Base-by-base conservation (phyloP, 345 rosid species). In the Eucalyptus decipiens region DNA sequence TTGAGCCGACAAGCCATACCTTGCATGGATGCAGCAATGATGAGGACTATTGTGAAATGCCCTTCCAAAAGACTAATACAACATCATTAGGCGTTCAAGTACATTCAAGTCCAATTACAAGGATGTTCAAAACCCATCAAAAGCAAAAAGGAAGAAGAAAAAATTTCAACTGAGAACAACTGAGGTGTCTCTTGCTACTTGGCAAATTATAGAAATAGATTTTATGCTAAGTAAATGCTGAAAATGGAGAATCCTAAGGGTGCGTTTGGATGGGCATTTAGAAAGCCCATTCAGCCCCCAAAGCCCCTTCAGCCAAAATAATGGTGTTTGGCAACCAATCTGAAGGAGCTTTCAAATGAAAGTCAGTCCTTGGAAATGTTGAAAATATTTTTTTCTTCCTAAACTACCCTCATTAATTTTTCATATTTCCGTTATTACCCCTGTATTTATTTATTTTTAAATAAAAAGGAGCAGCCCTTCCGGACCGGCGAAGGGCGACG, bases 1-100 rank as follows among this genome's bases (percentile, higher is more conserved):
- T 98, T 96, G n/a, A 99, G 99, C 93, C 98, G 92, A 90, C 99
- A 97, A 7, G 95, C 97, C 99, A 98, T 95, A 89, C 99, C 98
- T 99, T 97, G 94, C 91, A 93, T 87, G 11, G 67, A 60, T 62
- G 49, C 62, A n/a, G 4, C 7, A 88, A 51, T 85, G 40, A 48
- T 86, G 58, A 76, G 9, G 47, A 76, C 83, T 6, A 76, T 11
- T 21, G 16, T 37, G 83, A 76, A 76, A 76, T 76, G 28, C 83
- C 47, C 83, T 76, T 37, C 47, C 47, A 76, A 76, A 37, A 76
- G 47, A 76, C 83, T 37, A 26, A 37, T 21, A 37, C 28, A 11
- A 76, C 16, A 76, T 76, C 28, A 4, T 1, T 72, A 19, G 83
- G 83, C 45, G 12, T 76, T 76, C 28, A 12, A 11, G 83, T 69